Evolutionary conservation across 257 asterid genomes (phyloP).

Genomic region (Asclepias syriaca): DNA sequence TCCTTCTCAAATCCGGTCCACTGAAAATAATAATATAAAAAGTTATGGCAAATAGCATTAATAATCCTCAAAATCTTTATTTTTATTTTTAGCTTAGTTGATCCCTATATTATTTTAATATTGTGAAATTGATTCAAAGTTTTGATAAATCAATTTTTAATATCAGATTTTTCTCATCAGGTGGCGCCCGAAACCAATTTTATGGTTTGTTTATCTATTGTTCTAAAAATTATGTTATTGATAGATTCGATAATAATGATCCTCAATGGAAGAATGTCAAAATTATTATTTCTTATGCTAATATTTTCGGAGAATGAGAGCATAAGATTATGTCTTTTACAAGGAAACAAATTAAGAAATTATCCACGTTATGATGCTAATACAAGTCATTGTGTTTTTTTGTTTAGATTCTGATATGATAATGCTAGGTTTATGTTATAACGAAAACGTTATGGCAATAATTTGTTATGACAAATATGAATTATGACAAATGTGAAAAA

Average conservation of each 20-base stretch:
- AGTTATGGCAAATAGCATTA: too few species aligned
- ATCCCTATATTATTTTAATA: too few species aligned
- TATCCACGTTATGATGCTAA: slow-evolving; percentile 27
- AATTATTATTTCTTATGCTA: slow-evolving; percentile 70
- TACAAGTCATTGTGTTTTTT: slow-evolving; percentile 59
- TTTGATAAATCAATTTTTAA: too few species aligned
- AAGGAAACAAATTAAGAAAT: slow-evolving; percentile 63
- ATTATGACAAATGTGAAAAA: too few species aligned
- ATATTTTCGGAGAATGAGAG: slow-evolving; percentile 77
- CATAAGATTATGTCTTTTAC: slow-evolving; percentile 65
- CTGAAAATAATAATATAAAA: background rate
- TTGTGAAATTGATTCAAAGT: too few species aligned
- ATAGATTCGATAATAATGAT: slow-evolving; percentile 33
- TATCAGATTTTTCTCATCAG: slow-evolving; percentile 42
- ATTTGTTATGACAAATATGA: too few species aligned
- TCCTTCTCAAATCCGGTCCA: background rate
- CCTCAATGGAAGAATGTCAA: slow-evolving; percentile 52
- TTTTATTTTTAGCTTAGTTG: too few species aligned
- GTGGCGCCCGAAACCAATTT: slow-evolving; percentile 68
- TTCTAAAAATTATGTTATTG: slow-evolving; percentile 43
- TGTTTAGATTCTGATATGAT: slow-evolving; percentile 72
- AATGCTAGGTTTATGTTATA: slow-evolving; percentile 37
- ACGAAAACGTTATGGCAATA: too few species aligned
- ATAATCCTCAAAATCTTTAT: too few species aligned
- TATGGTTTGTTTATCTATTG: slow-evolving; percentile 47